phyloP scores from a whole-genome alignment of 1,284 basidiomycete species.

The Paramarasmius palmivorus region DNA sequence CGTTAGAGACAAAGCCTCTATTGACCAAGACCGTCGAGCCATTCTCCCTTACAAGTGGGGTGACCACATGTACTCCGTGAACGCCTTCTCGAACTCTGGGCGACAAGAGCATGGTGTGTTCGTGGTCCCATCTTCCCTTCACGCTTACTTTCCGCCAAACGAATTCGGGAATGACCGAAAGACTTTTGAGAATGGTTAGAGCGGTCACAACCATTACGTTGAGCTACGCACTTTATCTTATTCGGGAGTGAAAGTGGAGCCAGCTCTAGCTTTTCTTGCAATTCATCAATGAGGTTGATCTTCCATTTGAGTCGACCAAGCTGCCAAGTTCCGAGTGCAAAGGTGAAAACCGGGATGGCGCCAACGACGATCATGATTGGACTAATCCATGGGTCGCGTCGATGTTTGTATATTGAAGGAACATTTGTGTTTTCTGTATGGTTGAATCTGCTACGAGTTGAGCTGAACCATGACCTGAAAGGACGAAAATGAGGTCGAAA shows the following conservation, averaged over 20 bases:
- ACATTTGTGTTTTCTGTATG: conserved; percentile 24
- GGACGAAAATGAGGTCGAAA: not conserved
- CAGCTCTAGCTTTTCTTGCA: conserved; percentile 87
- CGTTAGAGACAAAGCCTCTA: conserved; percentile 85
- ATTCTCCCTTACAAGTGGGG: conserved; percentile 78
- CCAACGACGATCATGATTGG: conserved; percentile 82
- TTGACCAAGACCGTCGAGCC: conserved; percentile 87
- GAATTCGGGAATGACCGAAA: conserved; percentile 82
- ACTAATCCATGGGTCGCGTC: conserved; percentile 58
- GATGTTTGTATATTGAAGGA: conserved; percentile 52
- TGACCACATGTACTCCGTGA: conserved; percentile 85
- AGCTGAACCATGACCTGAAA: conserved; percentile 4
- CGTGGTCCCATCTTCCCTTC: conserved; percentile 78
- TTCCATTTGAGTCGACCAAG: conserved; percentile 94
- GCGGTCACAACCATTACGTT: conserved; percentile 18
- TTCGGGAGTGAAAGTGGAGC: conserved; percentile 81
- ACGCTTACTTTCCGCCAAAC: conserved; percentile 82
- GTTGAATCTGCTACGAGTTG: not conserved
- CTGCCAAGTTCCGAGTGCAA: conserved; percentile 95
- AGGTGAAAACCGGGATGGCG: conserved; percentile 88
- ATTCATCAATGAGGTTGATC: conserved; percentile 88
- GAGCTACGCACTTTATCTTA: conserved; percentile 78
- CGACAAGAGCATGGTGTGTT: conserved; percentile 78
- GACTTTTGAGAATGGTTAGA: conserved; percentile 36
- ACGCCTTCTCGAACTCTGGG: conserved; percentile 89